phyloP scores from a whole-genome alignment of 257 asterid genomes.

The Ilex aquifolium region DNA sequence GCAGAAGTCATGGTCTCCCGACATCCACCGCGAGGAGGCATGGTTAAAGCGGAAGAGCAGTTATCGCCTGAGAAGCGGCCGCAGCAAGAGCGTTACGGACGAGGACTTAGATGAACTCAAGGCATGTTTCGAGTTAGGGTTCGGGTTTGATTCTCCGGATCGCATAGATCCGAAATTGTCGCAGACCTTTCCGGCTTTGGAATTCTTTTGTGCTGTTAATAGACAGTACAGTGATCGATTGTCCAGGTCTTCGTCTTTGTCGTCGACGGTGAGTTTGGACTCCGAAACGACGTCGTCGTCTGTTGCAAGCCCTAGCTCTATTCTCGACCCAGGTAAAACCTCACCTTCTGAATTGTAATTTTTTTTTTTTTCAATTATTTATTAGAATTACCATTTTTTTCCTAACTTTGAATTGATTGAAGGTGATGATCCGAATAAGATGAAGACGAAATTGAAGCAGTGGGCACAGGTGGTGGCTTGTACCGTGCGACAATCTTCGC shows the following conservation, averaged over 20 bases:
- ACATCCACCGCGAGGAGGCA: slow-evolving; percentile 47
- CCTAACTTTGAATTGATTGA: background rate
- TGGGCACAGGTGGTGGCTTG: slow-evolving; percentile 89
- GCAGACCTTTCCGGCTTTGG: slow-evolving; percentile 59
- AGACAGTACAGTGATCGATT: slow-evolving; percentile 20
- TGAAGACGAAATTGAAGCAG: slow-evolving; percentile 55
- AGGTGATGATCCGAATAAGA: slow-evolving; percentile 53
- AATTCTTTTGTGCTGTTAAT: slow-evolving; percentile 48
- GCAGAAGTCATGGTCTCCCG: slow-evolving; percentile 63
- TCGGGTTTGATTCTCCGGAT: slow-evolving; percentile 46
- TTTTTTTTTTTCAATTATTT: background rate
- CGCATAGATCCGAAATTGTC: slow-evolving; percentile 53
- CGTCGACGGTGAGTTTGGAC: slow-evolving; percentile 23
- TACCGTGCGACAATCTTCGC: slow-evolving; percentile 36
- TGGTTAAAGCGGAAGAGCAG: slow-evolving; percentile 44
- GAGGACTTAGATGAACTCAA: slow-evolving; percentile 70
- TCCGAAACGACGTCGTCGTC: slow-evolving; percentile 21
- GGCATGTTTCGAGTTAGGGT: slow-evolving; percentile 69
- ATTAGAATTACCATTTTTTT: background rate
- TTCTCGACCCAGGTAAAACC: slow-evolving; percentile 47
- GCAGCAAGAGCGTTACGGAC: slow-evolving; percentile 37
- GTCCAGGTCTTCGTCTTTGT: slow-evolving; percentile 43
- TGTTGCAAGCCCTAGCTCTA: slow-evolving; percentile 21
- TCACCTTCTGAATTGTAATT: background rate
- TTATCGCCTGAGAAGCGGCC: slow-evolving; percentile 25